Evolutionary conservation across 805 yeast species (phyloP), one percentile per base, ranked within the genome.

Genomic region (Millerozyma miso): DNA sequence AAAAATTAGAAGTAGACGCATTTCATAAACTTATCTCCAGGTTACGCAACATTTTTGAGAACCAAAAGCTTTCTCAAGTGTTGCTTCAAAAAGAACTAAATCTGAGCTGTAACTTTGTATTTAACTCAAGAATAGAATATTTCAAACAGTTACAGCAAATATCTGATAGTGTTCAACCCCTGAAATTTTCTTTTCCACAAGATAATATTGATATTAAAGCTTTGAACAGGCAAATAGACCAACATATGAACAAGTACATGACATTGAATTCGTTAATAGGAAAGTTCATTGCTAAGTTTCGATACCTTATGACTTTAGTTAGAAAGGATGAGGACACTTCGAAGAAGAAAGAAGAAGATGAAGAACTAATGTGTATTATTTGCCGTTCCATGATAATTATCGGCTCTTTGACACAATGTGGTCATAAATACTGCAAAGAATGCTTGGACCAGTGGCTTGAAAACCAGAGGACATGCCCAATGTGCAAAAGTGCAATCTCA

Each of bases 321-420:
- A 35, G 37, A 26, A 20, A 40, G 31, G 36, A 37, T 20, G 44
- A 39, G 26, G 33, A 43, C 15, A 42, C 39, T 15, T 33, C 40
- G n/a, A 42, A 35, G 3, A 37, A 31, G 1, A 39, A 44, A 8
- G 54, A 48, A 5, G 54, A 49, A 10, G 66, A 64, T 7, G 73
- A 72, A 5, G 77, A 71, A 7, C 58, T 73, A 41, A 62, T 74
- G 15, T 93, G 99, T 61, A 76, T 82, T 26, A 90, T 93, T 46
- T 93, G 99, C 59, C 78, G 85, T 16, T 74, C 81, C 3, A 58
- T 76, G 1, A 87, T 89, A 39, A 69, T 77, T 2, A 70, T 80
- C 33, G 99, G 99, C 0, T 76, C 93, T 0, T 67, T 93, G 43
- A 84, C 96, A 0, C 80, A 80, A 7, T 93, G 99, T 72, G 98